These are phyloP conservation scores for Sphaerostilbella broomeana DNA, from an alignment of 2,329 filamentous ascomycete genomes.

Conservation along the genomic window DNA sequence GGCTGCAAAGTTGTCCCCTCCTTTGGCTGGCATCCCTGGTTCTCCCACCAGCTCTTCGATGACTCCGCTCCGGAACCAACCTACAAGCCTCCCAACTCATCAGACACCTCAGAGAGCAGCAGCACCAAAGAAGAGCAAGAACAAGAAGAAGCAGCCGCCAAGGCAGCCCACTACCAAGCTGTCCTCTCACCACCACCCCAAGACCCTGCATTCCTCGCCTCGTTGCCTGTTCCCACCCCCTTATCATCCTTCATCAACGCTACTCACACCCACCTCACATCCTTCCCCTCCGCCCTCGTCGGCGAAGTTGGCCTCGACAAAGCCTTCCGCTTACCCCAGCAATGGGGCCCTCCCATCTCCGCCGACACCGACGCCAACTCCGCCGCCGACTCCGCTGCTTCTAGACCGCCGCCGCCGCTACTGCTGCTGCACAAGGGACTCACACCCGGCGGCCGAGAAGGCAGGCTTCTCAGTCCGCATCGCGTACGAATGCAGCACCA, in stretches of 20 bases:
- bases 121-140: neutral
- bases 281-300: conserved; percentile 58
- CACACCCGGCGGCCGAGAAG: conserved; percentile 66
- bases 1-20: conserved; percentile 47
- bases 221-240: conserved; percentile 53
- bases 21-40: conserved; percentile 90
- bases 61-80: conserved; percentile 38
- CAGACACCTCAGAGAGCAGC: conserved; percentile 3
- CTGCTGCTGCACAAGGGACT: conserved; percentile 30
- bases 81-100: conserved; percentile 25
- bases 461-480: conserved; percentile 59
- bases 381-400: conserved; percentile 18
- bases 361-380: too few species aligned
- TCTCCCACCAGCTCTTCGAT: conserved; percentile 68
- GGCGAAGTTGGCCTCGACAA: conserved; percentile 76
- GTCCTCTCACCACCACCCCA: conserved; percentile 52
- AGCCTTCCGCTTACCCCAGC: conserved; percentile 63
- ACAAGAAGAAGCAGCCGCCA: conserved; percentile 31
- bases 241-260: conserved; percentile 52
- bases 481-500: conserved; percentile 65
- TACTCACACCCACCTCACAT: conserved; percentile 48
- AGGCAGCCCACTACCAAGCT: conserved; percentile 55
- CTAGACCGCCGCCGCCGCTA: conserved; percentile 20
- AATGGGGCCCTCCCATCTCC: conserved; percentile 47
- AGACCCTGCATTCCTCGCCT: conserved; percentile 37